phyloP scores from a whole-genome alignment of 257 asterid genomes.

The Nicotiana obtusifolia region DNA sequence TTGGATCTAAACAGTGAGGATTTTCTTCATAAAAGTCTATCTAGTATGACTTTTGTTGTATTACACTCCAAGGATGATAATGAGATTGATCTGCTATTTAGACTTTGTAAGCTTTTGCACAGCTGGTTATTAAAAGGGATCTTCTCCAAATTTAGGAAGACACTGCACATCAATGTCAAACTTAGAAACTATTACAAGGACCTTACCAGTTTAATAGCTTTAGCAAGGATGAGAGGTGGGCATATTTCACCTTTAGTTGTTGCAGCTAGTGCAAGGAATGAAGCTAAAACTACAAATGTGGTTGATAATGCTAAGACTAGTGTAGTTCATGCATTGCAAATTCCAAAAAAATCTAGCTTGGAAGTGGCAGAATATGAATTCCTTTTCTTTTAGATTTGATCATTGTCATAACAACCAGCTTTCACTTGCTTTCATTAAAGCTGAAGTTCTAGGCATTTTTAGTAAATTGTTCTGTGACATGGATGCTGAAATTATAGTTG shows the following conservation, averaged over 20 bases:
- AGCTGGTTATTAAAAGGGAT: constrained; percentile 92
- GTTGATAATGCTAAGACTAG: constrained; percentile 70
- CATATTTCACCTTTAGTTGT: constrained; percentile 89
- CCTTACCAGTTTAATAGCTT: constrained; percentile 69
- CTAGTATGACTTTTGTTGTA: constrained; percentile 60
- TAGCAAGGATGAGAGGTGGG: constrained; percentile 72
- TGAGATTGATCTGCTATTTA: constrained; percentile 78
- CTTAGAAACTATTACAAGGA: constrained; percentile 92
- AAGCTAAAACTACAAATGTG: constrained; percentile 86
- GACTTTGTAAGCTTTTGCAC: constrained; percentile 83
- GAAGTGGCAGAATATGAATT: constrained; percentile 74
- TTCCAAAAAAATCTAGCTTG: constrained; percentile 70
- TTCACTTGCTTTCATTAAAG: too few species aligned
- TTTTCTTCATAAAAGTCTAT: constrained; percentile 69
- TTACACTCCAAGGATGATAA: constrained; percentile 65
- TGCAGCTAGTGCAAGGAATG: constrained; percentile 80
- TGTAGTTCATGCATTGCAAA: constrained; percentile 74
- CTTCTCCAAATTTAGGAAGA: constrained; percentile 84
- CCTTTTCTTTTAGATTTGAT: constrained; percentile 81
- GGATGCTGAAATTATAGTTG: too few species aligned
- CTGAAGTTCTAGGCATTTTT: too few species aligned
- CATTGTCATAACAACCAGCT: constrained; percentile 40
- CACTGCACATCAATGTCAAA: constrained; percentile 51
- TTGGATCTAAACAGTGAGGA: constrained; percentile 65
- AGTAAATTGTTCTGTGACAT: too few species aligned